phyloP scores from a whole-genome alignment of 495 filamentous ascomycete genomes.

The Penicillium arizonense region DNA sequence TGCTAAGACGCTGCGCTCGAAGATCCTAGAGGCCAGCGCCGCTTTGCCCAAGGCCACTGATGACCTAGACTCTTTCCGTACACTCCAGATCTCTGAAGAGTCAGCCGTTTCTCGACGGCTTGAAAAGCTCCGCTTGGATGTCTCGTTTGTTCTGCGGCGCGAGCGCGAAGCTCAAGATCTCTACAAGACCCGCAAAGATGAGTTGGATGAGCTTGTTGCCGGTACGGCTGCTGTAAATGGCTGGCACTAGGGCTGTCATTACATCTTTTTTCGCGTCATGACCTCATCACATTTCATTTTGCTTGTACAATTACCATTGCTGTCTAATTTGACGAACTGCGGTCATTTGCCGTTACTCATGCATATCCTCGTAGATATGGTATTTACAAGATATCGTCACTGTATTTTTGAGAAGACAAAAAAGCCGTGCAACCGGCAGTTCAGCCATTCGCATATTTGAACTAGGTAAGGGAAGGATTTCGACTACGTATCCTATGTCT shows the following conservation, averaged over 20 bases:
- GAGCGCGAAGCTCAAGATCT: constrained; percentile 90
- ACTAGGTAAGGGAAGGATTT: background rate
- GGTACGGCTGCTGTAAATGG: constrained; percentile 41
- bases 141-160: constrained; percentile 74
- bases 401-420: too few species aligned
- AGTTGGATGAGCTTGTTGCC: constrained; percentile 63
- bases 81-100: constrained; percentile 74
- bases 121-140: constrained; percentile 76
- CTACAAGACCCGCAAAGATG: constrained; percentile 72
- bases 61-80: constrained; percentile 72
- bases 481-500: background rate
- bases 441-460: background rate
- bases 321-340: constrained; percentile 14
- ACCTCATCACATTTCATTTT: constrained; percentile 10
- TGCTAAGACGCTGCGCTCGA: constrained; percentile 73
- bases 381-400: too few species aligned
- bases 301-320: constrained; percentile 24
- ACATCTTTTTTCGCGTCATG: constrained; percentile 12
- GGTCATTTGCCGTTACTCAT: background rate
- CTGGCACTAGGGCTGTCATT: constrained; percentile 37
- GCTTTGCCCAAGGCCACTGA: constrained; percentile 70
- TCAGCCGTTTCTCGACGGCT: constrained; percentile 69
- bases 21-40: constrained; percentile 76
- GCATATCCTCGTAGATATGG: too few species aligned
- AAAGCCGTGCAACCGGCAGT: background rate